These are phyloP conservation scores for Cystobasidium tubakii DNA, from an alignment of 768 basidiomycete species.

Conservation along the genomic window DNA sequence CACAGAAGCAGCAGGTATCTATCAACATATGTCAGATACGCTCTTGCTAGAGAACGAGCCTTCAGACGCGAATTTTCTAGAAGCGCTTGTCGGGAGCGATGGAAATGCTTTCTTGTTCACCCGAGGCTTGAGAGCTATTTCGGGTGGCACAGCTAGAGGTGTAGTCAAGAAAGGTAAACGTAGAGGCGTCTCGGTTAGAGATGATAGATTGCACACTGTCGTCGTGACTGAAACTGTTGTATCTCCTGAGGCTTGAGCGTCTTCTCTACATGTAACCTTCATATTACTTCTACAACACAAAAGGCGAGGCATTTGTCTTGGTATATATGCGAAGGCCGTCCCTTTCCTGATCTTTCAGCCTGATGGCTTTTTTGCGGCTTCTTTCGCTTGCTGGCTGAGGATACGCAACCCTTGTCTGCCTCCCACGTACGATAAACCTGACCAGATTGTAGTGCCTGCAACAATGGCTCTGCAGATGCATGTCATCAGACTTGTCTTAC, in stretches of 20 bases:
- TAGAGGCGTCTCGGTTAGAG: conserved; percentile 9
- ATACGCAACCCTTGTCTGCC: conserved; percentile 33
- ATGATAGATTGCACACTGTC: conserved; percentile 17
- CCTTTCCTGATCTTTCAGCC: not conserved
- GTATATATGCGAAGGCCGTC: not conserved
- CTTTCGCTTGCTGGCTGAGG: conserved; percentile 4
- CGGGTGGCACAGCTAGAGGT: conserved; percentile 22
- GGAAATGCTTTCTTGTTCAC: conserved; percentile 29
- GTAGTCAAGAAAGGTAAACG: conserved; percentile 28
- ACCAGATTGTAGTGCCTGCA: conserved; percentile 84
- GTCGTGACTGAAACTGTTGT: not conserved
- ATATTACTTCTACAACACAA: too few species aligned
- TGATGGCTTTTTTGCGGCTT: conserved; percentile 10
- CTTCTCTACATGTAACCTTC: not conserved
- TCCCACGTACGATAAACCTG: conserved; percentile 57
- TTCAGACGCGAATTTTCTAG: conserved; percentile 16
- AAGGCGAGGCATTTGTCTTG: not conserved
- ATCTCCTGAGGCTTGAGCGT: not conserved
- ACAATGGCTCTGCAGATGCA: conserved; percentile 65
- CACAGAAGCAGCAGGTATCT: conserved; percentile 29
- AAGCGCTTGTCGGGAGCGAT: conserved; percentile 28
- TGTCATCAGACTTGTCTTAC: not conserved
- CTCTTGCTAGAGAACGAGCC: not conserved
- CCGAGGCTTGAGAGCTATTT: conserved; percentile 15
- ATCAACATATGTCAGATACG: conserved; percentile 9